A percentile compares a stretch with the other conserved stretches of the same genome.
Conservation (phyloP, 1,284 basidiomycete species). For the Cutaneotrichosporon spelunceum region DNA sequence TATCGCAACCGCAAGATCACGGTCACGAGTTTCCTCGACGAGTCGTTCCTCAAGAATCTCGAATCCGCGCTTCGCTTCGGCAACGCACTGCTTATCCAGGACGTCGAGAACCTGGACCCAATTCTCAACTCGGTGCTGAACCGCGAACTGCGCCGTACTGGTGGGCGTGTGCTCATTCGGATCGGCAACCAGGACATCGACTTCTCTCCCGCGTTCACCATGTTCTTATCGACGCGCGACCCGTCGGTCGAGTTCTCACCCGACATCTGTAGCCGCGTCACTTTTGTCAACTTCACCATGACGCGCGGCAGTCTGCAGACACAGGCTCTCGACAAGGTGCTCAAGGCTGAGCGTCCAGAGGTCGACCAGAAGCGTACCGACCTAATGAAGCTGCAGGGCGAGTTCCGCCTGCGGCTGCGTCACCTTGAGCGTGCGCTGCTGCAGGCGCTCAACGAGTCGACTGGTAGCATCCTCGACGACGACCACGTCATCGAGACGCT, state of each 20-base stretch:
- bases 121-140: conserved; percentile 97
- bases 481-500: conserved; percentile 98
- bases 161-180: conserved; percentile 94
- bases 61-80: conserved; percentile 99
- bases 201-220: conserved; percentile 97
- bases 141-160: conserved; percentile 90
- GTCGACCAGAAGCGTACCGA: conserved; percentile 97
- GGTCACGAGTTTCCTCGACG: conserved; percentile 96
- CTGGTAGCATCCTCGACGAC: conserved; percentile 96
- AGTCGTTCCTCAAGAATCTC: conserved; percentile 96
- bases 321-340: conserved; percentile 93
- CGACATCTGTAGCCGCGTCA: conserved; percentile 97
- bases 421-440: conserved; percentile 91
- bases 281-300: conserved; percentile 99
- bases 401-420: conserved; percentile 88
- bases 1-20: conserved; percentile 96
- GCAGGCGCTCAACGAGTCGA: conserved; percentile 93
- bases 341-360: conserved; percentile 94
- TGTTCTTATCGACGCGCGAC: conserved; percentile 97
- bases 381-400: conserved; percentile 96
- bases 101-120: conserved; percentile 96
- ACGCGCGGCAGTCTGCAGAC: conserved; percentile 96
- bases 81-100: conserved; percentile 93
- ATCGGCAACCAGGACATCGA: conserved; percentile 99
- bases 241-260: conserved; percentile 97